Evolutionary conservation across 768 basidiomycete species (phyloP), one percentile per base, ranked within the genome.

Genomic region (Porphyrellus cyaneotinctus): DNA sequence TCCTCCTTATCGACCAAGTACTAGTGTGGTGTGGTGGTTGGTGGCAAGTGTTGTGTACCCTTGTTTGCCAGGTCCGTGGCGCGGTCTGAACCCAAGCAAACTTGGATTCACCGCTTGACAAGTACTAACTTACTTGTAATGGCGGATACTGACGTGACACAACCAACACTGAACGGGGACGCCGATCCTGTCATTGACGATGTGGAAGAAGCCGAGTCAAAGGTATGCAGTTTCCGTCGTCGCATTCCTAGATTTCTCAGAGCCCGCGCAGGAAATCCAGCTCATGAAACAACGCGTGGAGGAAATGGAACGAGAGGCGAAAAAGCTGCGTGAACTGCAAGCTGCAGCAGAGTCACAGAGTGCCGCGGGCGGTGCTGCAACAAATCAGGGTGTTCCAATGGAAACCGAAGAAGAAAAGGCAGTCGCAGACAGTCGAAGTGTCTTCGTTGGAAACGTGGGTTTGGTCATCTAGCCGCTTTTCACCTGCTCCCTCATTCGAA

Each of bases 381-480:
- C 79, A 26, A 78, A 77, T 43, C 71, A 69, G 44, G 72, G 73
- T 49, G 72, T 66, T 47, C 74, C 80, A 47, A 84, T 83, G 78
- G 87, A 88, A 61, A 84, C 83, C 1, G 93, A 93, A 61, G 93
- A 97, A 63, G 94, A 95, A 31, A 88, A 83, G 69, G 76, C 84
- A 23, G 72, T 79, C 23, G 84, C 93, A 22, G 97, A 99, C 70
- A 69, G 74, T 54, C 78, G 95, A 71, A 97, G 94, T 73, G 73
- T 99, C 39, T 97, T 93, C 69, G 87, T 99, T 63, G 97, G 97
- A 49, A 99, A 97, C 74, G 97, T 97, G 65, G 64, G 90, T 75
- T n/a, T 46, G 49, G 52, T 26, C 58, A 49, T 39, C 54, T 24
- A 24, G 46, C 31, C 24, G 47, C 17, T 36, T 47, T 42, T 36